Conservation (phyloP, 345 rosid species). For the Acer campestre region DNA sequence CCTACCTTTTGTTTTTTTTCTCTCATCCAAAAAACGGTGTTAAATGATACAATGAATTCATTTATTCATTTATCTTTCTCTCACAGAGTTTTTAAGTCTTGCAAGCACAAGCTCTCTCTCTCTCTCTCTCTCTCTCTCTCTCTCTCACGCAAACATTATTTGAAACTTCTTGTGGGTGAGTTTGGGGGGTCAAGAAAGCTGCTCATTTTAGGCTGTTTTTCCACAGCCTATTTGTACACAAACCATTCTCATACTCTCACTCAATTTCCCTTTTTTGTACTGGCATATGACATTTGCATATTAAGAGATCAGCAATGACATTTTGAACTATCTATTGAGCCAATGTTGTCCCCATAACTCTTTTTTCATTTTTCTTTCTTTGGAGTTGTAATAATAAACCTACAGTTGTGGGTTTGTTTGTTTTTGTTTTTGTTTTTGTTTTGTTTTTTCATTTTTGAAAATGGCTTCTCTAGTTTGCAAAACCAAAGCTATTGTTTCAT, state of each 20-base stretch:
- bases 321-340: conserved; percentile 1
- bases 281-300: not conserved
- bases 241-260: not conserved
- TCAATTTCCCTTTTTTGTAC: not conserved
- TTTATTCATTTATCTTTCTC: conserved; percentile 29
- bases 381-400: not conserved
- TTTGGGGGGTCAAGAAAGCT: conserved; percentile 12
- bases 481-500: conserved; percentile 28
- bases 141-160: conserved; percentile 26
- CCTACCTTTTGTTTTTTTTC: conserved; percentile 50
- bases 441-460: not conserved
- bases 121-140: conserved; percentile 16
- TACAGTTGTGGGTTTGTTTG: conserved; percentile 12
- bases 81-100: not conserved
- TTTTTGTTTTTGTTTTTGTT: not conserved
- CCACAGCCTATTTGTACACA: conserved; percentile 13
- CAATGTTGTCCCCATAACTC: conserved; percentile 2
- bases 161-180: not conserved
- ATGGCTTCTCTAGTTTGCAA: conserved; percentile 34
- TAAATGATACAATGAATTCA: conserved; percentile 55
- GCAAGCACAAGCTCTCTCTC: conserved; percentile 2
- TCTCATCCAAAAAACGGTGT: conserved; percentile 46
- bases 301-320: conserved; percentile 1
- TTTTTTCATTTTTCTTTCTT: not conserved
- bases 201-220: not conserved